These are phyloP conservation scores for Lipomyces anomalus DNA, from an alignment of 805 yeast species.

Conservation along the genomic window DNA sequence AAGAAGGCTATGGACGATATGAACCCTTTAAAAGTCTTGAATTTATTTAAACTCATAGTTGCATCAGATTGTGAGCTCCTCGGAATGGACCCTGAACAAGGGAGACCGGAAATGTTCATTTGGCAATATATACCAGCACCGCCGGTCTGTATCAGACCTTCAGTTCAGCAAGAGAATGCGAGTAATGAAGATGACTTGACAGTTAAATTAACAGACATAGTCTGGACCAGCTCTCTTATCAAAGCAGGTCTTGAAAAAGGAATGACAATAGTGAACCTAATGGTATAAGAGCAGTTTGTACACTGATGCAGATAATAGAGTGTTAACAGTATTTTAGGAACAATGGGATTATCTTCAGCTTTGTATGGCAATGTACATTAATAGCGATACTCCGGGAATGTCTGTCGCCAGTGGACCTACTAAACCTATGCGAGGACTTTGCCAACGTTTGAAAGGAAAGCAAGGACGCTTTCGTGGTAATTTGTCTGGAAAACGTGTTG, in stretches of 20 bases:
- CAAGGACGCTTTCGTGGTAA: slow-evolving; percentile 99
- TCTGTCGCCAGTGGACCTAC: slow-evolving; percentile 41
- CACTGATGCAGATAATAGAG: not conserved
- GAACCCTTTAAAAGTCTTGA: slow-evolving; percentile 84
- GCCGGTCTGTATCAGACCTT: slow-evolving; percentile 97
- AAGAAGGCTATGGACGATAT: slow-evolving; percentile 88
- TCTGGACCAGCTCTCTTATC: slow-evolving; percentile 92
- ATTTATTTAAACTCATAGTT: slow-evolving; percentile 75
- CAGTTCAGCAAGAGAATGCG: slow-evolving; percentile 89
- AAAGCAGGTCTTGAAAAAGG: slow-evolving; percentile 95
- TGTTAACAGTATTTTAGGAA: slow-evolving; percentile 38
- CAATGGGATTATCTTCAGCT: slow-evolving; percentile 98
- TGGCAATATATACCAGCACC: slow-evolving; percentile 99
- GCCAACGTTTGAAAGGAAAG: slow-evolving; percentile 96
- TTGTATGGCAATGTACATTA: slow-evolving; percentile 94
- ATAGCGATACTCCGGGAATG: slow-evolving; percentile 84
- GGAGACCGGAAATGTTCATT: slow-evolving; percentile 91
- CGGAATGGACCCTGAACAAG: slow-evolving; percentile 82
- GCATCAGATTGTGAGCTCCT: slow-evolving; percentile 88
- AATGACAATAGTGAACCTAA: slow-evolving; percentile 80
- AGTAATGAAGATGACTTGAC: slow-evolving; percentile 97
- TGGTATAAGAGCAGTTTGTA: slow-evolving; percentile 38
- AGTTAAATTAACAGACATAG: slow-evolving; percentile 91
- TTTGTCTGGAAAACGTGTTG: slow-evolving; percentile 96
- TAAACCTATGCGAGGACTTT: slow-evolving; percentile 86